phyloP scores from a whole-genome alignment of 805 yeast species.

The Geotrichum ghanense region DNA sequence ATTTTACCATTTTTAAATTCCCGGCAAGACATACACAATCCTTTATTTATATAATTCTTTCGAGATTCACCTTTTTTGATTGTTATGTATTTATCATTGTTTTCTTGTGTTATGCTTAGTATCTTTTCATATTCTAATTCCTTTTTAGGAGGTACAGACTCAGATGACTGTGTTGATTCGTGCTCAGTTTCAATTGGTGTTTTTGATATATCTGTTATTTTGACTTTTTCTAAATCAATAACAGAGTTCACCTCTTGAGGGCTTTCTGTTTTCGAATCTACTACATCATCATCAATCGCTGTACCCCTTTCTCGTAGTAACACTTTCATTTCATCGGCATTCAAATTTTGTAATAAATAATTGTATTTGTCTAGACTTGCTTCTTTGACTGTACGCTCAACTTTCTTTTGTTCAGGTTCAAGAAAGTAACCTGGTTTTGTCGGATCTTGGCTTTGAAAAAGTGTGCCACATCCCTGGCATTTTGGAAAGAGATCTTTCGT shows the following conservation, averaged over 20 bases:
- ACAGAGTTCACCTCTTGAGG: background rate
- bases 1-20: slow-evolving; percentile 8
- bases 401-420: background rate
- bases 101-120: background rate
- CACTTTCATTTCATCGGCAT: background rate
- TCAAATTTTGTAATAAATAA: background rate
- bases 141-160: background rate
- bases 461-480: slow-evolving; percentile 6
- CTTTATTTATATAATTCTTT: slow-evolving; percentile 5
- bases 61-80: slow-evolving; percentile 4
- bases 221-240: background rate
- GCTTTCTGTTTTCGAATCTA: background rate
- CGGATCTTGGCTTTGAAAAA: slow-evolving; percentile 6
- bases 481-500: background rate
- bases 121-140: background rate
- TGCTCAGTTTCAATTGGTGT: too few species aligned
- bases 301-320: slow-evolving; percentile 7
- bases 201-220: background rate
- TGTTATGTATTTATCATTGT: background rate
- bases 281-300: slow-evolving; percentile 4
- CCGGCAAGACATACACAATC: slow-evolving; percentile 18
- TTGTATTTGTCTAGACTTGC: background rate
- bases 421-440: slow-evolving; percentile 6
- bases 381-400: background rate
- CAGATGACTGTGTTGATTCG: too few species aligned